Base-by-base conservation (phyloP, 345 rosid species). In the Trapa incisa region DNA sequence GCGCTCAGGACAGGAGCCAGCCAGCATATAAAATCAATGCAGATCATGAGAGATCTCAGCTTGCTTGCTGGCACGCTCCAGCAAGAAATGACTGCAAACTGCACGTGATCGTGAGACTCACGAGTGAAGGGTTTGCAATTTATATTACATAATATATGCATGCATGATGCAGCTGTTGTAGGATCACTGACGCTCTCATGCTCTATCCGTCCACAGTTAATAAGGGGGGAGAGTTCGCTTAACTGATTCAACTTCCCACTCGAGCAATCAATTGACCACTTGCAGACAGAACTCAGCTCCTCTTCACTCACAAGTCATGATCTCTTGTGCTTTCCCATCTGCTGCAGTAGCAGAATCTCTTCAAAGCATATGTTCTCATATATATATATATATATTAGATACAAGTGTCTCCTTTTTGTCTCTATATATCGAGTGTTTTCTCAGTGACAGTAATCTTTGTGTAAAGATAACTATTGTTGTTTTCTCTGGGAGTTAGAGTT, bases 61-160 rank as follows among this genome's bases (percentile, higher is more conserved):
- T 42, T 45, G 48, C 17, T 17, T 45, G 48, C 17, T 17, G 61
- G 80, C 48, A 66, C 68, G 72, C 69, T 69, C 54, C 15, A 3
- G 53, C 65, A 52, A 56, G 39, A n/a, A 9, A 54, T 54, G 33
- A n/a, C 60, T 54, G 60, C 35, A 22, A 22, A n/a, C 17, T 29
- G 52, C 63, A 65, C 22, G 70, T 61, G 48, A 53, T 3, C 32
- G 45, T 65, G 61, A 43, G 47, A 5, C 38, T 39, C 48, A 8
- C 47, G 54, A 61, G 37, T 5, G 35, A n/a, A n/a, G 60, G 6
- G 5, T n/a, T 22, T n/a, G 33, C 60, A 54, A 54, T n/a, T 54
- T 54, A 22, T 54, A 4, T 1, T 54, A 22, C 22, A 54, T n/a
- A 50, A 50, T 17, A 50, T 4, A n/a, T 1, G 33, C 11, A 22